Percentiles rank a stretch among this genome's conserved stretches.
These are phyloP conservation scores for Stemphylium vesicarium DNA, from an alignment of 2,329 filamentous ascomycete genomes.

Conservation along the genomic window DNA sequence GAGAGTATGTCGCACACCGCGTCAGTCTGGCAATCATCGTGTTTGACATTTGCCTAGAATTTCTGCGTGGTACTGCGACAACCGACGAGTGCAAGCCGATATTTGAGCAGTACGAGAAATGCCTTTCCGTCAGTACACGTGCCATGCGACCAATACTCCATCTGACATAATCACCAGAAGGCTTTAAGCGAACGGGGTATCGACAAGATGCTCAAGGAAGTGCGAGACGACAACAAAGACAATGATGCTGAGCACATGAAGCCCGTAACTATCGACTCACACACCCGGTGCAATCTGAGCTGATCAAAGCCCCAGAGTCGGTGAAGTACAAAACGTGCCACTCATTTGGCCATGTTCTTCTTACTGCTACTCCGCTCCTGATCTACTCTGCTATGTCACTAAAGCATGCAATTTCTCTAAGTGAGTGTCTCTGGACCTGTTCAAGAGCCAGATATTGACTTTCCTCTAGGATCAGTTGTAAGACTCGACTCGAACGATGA, in stretches of 20 bases:
- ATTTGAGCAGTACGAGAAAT: slow-evolving; percentile 88
- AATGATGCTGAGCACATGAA: slow-evolving; percentile 75
- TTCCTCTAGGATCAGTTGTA: neutral
- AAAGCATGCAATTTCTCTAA: neutral
- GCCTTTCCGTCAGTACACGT: slow-evolving; percentile 72
- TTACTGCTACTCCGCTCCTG: neutral
- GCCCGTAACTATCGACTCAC: slow-evolving; percentile 29
- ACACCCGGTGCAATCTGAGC: neutral
- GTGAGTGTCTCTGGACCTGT: neutral
- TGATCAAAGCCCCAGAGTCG: slow-evolving; percentile 8
- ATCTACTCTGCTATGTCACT: neutral
- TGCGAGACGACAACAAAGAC: slow-evolving; percentile 85
- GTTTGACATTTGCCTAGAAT: slow-evolving; percentile 63
- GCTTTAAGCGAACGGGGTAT: slow-evolving; percentile 89
- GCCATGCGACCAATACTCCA: neutral
- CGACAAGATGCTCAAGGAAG: slow-evolving; percentile 90
- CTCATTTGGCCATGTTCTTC: neutral
- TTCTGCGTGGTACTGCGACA: slow-evolving; percentile 81
- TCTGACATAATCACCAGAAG: slow-evolving; percentile 60
- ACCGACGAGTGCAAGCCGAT: slow-evolving; percentile 85
- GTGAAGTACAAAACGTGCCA: neutral
- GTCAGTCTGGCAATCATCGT: neutral
- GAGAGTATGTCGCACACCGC: slow-evolving; percentile 72
- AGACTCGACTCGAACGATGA: neutral
- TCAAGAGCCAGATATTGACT: neutral